Base-by-base conservation (phyloP, 768 basidiomycete species). In the Sutorius australiensis region DNA sequence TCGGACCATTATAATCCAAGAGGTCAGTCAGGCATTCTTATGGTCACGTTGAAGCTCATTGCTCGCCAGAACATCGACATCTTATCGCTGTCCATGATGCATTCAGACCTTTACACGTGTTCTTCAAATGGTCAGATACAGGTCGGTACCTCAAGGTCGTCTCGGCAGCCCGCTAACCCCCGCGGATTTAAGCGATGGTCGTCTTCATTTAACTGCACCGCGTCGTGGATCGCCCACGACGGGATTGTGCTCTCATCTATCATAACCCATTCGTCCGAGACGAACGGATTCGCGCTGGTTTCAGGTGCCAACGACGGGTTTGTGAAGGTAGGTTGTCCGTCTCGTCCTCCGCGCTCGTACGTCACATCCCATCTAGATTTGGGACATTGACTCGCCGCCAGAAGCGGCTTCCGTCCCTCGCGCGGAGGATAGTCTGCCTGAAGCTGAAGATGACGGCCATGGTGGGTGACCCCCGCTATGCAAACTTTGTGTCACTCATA, bases 291-390 rank as follows among this genome's bases (percentile, higher is more conserved):
- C 36, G 72, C 67, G 46, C 77, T 85, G 24, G 72, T 95, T 21
- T 91, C 94, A 0, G 91, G 92, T 16, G 93, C 87, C 0, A 92
- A 87, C 61, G 95, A 98, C 57, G 83, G 86, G 17, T 77, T 83
- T 51, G 86, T 97, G 64, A 93, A 92, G 75, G 91, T 89, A 56
- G 36, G 63, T 40, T 40, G 17, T 45, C n/a, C 14, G 28, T 55
- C 28, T 37, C 34, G 2, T 41, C 11, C 6, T 9, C 13, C 17
- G 5, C 34, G 6, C 32, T 30, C 14, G 2, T 46, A 11, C 33
- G 31, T 53, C 32, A 54, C 16, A 10, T 28, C 47, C 27, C 27
- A 9, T 43, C 14, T 42, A 85, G 83, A 65, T 83, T 17, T 86
- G 84, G 84, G 80, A 80, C 39, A 66, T 82, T 13, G 62, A 64